Evolutionary conservation across 1,284 basidiomycete species (phyloP), one percentile per base, ranked within the genome.

Genomic region (Melampsora larici-populina): DNA sequence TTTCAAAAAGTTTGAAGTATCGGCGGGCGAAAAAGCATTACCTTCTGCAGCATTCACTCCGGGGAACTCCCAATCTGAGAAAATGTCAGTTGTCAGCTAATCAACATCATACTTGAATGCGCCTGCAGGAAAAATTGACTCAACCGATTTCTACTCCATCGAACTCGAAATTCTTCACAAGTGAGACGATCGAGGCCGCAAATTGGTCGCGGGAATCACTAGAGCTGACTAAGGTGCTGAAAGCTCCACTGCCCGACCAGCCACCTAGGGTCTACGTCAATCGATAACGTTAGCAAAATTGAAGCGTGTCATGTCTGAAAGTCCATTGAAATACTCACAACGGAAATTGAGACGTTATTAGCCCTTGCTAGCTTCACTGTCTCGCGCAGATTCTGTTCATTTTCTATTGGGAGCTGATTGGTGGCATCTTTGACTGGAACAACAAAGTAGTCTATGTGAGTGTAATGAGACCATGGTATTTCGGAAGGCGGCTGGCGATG

Each of bases 401-500:
- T 55, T 51, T 77, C 67, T 17, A 77, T 64, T 36, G 40, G 58
- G 2, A 77, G 31, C 31, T 51, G 67, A 29, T 69, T 29, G n/a
- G 75, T 36, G 24, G 67, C 26, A 29, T 60, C 18, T 65, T 69
- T 36, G 17, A 70, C 58, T 4, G 67, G 67, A 33, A 66, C 67
- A 13, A 77, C 75, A 49, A 77, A 77, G 40, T 77, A 77, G 46
- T 77, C 67, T 8, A 77, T 63, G 46, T 77, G 75, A 17, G 66
- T 77, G 40, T 77, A 77, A 33, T 69, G 67, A n/a, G 33, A 62
- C 75, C 75, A 77, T 17, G 75, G 75, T 18, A 77, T 77, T 43
- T 62, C 55, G 21, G 72, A 74, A 31, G 72, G 72, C 17, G 72
- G 62, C 51, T 74, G 72, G 31, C 63, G 36, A n/a, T 74, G 72